Percentiles rank a stretch among this genome's conserved stretches.
These are phyloP conservation scores for Podospora didyma DNA, from an alignment of 495 filamentous ascomycete genomes.

Conservation along the genomic window DNA sequence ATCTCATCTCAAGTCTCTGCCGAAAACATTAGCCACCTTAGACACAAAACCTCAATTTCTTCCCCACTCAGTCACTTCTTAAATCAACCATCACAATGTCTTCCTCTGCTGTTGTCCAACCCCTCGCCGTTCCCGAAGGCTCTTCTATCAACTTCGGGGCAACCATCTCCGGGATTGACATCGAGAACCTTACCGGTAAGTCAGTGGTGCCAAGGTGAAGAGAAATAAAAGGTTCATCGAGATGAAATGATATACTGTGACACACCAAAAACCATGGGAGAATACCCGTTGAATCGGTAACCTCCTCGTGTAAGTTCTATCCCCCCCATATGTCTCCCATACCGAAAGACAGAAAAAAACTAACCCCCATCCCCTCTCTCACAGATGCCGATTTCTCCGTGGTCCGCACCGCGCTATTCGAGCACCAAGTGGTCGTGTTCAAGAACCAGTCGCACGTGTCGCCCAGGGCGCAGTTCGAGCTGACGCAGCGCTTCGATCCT, in stretches of 20 bases:
- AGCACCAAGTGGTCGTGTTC: constrained; percentile 61
- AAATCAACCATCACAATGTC: constrained; percentile 12
- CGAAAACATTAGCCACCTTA: too few species aligned
- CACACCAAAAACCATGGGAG: constrained; percentile 32
- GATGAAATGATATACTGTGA: constrained; percentile 10
- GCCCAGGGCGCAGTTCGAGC: constrained; percentile 64
- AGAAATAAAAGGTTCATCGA: not conserved
- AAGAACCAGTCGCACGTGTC: constrained; percentile 59
- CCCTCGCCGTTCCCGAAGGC: constrained; percentile 38
- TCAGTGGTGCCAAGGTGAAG: not conserved
- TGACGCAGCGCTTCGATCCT: constrained; percentile 69
- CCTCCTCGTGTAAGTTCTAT: constrained; percentile 41
- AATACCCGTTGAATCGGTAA: constrained; percentile 55
- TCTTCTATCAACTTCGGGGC: constrained; percentile 59
- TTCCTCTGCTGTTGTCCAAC: constrained; percentile 29
- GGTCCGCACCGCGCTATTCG: constrained; percentile 59
- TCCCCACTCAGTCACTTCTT: too few species aligned
- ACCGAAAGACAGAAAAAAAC: not conserved
- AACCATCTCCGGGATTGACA: constrained; percentile 47
- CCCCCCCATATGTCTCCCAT: not conserved
- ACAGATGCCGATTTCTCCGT: constrained; percentile 55
- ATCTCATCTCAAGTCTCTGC: too few species aligned
- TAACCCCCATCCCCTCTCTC: not conserved
- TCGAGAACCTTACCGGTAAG: constrained; percentile 58
- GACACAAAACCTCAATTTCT: too few species aligned